phyloP scores from a whole-genome alignment of 2,329 filamentous ascomycete species.

The Penicillium crustosum region DNA sequence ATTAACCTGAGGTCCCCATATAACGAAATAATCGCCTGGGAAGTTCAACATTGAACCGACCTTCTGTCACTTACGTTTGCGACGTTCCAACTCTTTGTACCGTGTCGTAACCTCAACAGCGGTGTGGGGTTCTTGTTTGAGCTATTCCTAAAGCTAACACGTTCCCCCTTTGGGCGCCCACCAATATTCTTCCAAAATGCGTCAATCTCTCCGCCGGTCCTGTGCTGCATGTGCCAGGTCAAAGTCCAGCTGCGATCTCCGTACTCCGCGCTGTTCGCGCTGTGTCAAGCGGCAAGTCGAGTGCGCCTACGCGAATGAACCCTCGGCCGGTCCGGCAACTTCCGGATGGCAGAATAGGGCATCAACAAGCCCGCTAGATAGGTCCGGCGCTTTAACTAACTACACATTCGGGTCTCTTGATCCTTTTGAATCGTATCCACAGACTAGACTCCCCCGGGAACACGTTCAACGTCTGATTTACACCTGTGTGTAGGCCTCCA shows the following conservation, averaged over 20 bases:
- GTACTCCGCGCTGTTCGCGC: slow-evolving; percentile 55
- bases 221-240: slow-evolving; percentile 57
- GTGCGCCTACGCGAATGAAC: slow-evolving; percentile 58
- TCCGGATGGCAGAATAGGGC: slow-evolving; percentile 10
- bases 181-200: slow-evolving; percentile 44
- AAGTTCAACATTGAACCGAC: not conserved
- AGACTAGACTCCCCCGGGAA: slow-evolving; percentile 51
- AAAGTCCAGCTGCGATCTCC: slow-evolving; percentile 58
- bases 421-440: slow-evolving; percentile 59
- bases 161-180: not conserved
- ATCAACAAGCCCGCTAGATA: slow-evolving; percentile 7
- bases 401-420: slow-evolving; percentile 47
- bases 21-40: not conserved
- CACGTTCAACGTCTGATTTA: slow-evolving; percentile 59
- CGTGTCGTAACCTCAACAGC: not conserved
- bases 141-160: not conserved
- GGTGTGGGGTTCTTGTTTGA: not conserved
- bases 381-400: slow-evolving; percentile 18
- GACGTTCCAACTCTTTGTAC: not conserved
- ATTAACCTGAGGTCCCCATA: not conserved
- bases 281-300: slow-evolving; percentile 51
- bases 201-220: slow-evolving; percentile 57
- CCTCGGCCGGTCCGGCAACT: slow-evolving; percentile 38
- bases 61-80: not conserved
- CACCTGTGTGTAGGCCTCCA: slow-evolving; percentile 46